phyloP scores from a whole-genome alignment of 192 early-diverging fungal genomes.

The Globomyces pollinis-pini region DNA sequence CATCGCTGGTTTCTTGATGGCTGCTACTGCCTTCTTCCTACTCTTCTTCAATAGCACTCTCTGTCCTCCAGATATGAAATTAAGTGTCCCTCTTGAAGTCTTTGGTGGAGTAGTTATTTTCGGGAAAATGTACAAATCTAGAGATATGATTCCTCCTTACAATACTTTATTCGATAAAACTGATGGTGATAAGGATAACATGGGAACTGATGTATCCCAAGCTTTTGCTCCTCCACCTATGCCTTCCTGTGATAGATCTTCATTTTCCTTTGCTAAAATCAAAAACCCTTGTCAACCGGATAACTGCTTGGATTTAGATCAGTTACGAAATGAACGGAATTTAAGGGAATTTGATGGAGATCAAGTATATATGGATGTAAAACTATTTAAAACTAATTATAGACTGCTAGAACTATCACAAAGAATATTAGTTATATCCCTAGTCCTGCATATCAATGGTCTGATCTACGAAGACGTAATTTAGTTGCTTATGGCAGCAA shows the following conservation, averaged over 20 bases:
- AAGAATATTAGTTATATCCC: slow-evolving; percentile 8
- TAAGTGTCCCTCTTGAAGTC: neutral
- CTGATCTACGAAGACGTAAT: slow-evolving; percentile 6
- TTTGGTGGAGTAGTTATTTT: slow-evolving; percentile 2
- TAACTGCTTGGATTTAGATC: neutral
- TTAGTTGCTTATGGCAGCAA: slow-evolving; percentile 13
- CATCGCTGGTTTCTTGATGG: slow-evolving; percentile 17
- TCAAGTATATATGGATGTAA: slow-evolving; percentile 6
- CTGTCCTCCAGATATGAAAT: neutral
- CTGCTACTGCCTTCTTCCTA: neutral
- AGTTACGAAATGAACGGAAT: neutral
- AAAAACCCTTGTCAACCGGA: slow-evolving; percentile 5
- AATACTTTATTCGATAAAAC: slow-evolving; percentile 5
- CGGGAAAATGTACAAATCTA: slow-evolving; percentile 1
- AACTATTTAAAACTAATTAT: slow-evolving; percentile 1
- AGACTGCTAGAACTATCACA: slow-evolving; percentile 26
- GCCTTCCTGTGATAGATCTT: neutral
- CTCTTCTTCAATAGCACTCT: neutral
- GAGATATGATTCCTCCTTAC: neutral
- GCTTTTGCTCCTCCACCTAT: neutral
- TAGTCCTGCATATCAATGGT: slow-evolving; percentile 19
- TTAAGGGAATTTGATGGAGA: neutral
- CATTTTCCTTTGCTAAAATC: slow-evolving; percentile 16
- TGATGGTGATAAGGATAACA: too few relatives aligned
- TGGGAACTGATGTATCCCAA: neutral